phyloP scores from a whole-genome alignment of 371 early-diverging fungal species.

The Apophysomyces sp. region DNA sequence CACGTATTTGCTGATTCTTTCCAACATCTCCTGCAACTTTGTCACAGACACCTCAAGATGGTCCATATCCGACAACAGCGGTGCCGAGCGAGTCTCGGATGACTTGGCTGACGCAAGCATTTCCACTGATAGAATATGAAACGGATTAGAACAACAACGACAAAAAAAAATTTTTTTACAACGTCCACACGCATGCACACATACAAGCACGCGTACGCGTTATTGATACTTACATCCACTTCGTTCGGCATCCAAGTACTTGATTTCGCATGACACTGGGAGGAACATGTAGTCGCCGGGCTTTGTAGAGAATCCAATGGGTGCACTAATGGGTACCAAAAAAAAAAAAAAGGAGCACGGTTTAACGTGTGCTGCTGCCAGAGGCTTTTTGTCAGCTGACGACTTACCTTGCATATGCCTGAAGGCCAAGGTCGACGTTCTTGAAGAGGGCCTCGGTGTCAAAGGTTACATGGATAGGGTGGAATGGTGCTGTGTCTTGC shows the following conservation, averaged over 20 bases:
- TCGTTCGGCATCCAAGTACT: conserved; percentile 86
- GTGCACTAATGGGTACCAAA: conserved; percentile 58
- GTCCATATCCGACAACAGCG: conserved; percentile 86
- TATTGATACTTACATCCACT: conserved; percentile 71
- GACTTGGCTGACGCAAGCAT: conserved; percentile 73
- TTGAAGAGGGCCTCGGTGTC: conserved; percentile 73
- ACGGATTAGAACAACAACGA: neutral
- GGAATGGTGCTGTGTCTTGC: conserved; percentile 76
- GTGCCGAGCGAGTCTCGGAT: conserved; percentile 54
- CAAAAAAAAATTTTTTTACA: too few relatives aligned
- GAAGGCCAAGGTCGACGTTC: conserved; percentile 71
- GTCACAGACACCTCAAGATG: conserved; percentile 79
- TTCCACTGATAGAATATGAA: conserved; percentile 55
- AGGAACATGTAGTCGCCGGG: conserved; percentile 82
- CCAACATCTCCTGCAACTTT: conserved; percentile 83
- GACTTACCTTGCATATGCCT: conserved; percentile 70
- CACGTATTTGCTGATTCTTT: conserved; percentile 83
- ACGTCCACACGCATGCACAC: too few relatives aligned
- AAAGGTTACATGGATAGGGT: conserved; percentile 85
- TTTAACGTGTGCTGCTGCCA: too few relatives aligned
- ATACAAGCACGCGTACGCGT: neutral
- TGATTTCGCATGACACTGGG: conserved; percentile 85
- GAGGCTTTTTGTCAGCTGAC: too few relatives aligned
- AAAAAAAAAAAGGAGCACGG: neutral
- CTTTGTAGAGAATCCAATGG: conserved; percentile 67